phyloP scores from a whole-genome alignment of 2,329 filamentous ascomycete genomes.

The Colletotrichum lindemuthianum region DNA sequence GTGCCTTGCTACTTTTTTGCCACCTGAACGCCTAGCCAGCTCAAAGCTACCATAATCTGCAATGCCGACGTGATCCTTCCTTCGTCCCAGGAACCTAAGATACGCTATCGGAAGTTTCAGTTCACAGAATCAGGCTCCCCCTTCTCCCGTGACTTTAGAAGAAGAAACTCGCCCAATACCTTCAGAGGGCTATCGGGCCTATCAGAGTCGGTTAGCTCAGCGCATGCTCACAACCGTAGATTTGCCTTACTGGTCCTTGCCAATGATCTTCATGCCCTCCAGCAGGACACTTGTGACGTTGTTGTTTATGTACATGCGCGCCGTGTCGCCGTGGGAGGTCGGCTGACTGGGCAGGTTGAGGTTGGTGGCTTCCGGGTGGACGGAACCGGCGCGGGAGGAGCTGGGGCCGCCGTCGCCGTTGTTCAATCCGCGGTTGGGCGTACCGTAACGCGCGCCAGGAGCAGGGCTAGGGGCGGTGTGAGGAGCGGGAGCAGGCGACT shows the following conservation, averaged over 20 bases:
- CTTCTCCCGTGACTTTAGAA: slow-evolving; percentile 64
- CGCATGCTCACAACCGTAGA: background rate
- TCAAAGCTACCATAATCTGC: slow-evolving; percentile 1
- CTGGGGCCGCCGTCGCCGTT: slow-evolving; percentile 50
- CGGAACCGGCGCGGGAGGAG: slow-evolving; percentile 68
- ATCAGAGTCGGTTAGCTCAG: slow-evolving; percentile 11
- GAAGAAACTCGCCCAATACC: slow-evolving; percentile 75
- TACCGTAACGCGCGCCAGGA: slow-evolving; percentile 56
- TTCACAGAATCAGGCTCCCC: slow-evolving; percentile 5
- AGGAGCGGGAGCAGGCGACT: slow-evolving; percentile 51
- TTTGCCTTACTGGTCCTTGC: slow-evolving; percentile 72
- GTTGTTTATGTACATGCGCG: slow-evolving; percentile 76
- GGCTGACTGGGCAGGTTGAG: slow-evolving; percentile 67
- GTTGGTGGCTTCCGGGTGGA: slow-evolving; percentile 62
- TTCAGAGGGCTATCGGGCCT: slow-evolving; percentile 75
- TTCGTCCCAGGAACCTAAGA: background rate
- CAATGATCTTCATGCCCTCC: slow-evolving; percentile 79
- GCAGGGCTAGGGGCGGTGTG: slow-evolving; percentile 52
- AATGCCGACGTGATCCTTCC: no score
- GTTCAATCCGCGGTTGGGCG: slow-evolving; percentile 52
- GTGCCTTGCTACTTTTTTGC: slow-evolving; percentile 8
- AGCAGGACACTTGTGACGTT: slow-evolving; percentile 75
- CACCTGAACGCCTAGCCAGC: slow-evolving; percentile 28
- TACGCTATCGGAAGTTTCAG: background rate
- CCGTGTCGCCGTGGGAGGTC: slow-evolving; percentile 72